Base-by-base conservation (phyloP, 441 rosid species). In the Erodium moschatum region DNA sequence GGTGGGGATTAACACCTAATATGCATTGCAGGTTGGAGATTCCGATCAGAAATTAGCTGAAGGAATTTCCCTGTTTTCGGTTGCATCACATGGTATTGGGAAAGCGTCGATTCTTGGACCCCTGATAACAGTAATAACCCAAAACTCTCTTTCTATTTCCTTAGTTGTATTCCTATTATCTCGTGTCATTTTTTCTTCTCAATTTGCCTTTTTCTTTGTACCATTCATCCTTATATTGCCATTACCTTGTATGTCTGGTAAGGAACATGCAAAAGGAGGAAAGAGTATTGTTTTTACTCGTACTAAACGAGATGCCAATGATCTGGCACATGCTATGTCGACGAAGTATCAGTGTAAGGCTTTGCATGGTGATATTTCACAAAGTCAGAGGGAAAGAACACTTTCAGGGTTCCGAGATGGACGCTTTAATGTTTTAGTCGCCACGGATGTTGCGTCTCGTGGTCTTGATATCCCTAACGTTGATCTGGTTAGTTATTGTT, bases 371-470 rank as follows among this genome's bases (percentile, higher is more conserved):
- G 99, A 95, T 77, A 91, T 95, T 72, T 84, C 99, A 0, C 99
- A 95, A 63, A 74, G 67, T 69, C 87, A 85, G 80, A 89, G 99
- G 75, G 99, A 95, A 74, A 86, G 90, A 74, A 95, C 99, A 21
- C 95, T 91, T 69, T 65, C 87, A 68, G 95, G 89, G 72, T 95
- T 95, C 73, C 87, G 99, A 29, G 85, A 80, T 71, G 97, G 99
- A 18, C 67, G 74, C 1, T 86, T 91, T 73, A 90, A 84, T 77
- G 79, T 90, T 71, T 77, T 91, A 73, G 87, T 95, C 75, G 99
- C 99, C 61, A 95, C 99, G 65, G 99, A 95, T 80, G 99, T 95
- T 79, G 99, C 99, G 72, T 90, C 99, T 20, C 97, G 97, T 78
- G 99, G 99, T 69, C 97, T 95, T 67, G 99, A 95, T 78, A 87